Evolutionary conservation across 2,329 filamentous ascomycete species (phyloP).

Genomic region (Botryotinia narcissicola): DNA sequence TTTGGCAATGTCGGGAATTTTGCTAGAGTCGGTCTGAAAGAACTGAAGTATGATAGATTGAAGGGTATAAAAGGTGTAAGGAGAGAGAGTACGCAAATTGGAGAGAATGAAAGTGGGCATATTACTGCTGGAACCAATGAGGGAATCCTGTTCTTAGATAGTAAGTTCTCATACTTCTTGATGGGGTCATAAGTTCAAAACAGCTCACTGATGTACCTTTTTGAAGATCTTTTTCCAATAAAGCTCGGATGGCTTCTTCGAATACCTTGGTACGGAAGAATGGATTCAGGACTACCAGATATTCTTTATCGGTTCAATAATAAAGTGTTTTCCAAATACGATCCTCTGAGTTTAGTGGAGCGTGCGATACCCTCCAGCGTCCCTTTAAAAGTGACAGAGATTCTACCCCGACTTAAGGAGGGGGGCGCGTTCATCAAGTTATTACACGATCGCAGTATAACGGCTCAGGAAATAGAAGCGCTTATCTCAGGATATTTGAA

Average conservation of each 20-base stretch:
- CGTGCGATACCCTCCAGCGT: conserved; percentile 62
- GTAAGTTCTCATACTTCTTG: conserved; percentile 47
- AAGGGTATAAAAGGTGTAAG: conserved; percentile 28
- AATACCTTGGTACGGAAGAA: conserved; percentile 46
- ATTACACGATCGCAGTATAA: conserved; percentile 47
- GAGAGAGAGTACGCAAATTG: conserved; percentile 49
- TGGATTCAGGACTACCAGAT: conserved; percentile 46
- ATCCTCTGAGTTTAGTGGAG: conserved; percentile 54
- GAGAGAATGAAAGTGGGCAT: conserved; percentile 72
- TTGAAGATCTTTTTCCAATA: conserved; percentile 78
- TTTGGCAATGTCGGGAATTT: conserved; percentile 30
- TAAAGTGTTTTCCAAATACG: conserved; percentile 51
- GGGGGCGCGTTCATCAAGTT: conserved; percentile 94
- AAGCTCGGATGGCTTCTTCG: conserved; percentile 64
- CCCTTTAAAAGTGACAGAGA: conserved; percentile 71
- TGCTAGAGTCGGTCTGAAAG: conserved; percentile 22
- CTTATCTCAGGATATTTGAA: conserved; percentile 60
- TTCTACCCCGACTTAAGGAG: conserved; percentile 82
- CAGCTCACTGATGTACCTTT: not conserved
- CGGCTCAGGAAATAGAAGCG: conserved; percentile 56
- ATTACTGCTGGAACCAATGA: conserved; percentile 75
- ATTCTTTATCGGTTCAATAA: conserved; percentile 52
- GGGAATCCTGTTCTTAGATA: conserved; percentile 86
- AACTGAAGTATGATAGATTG: conserved; percentile 18
- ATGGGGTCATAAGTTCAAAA: not conserved